Percentiles rank a stretch among this genome's conserved stretches.
These are phyloP conservation scores for Penicillium cataractarum DNA, from an alignment of 495 filamentous ascomycete species.

Conservation along the genomic window DNA sequence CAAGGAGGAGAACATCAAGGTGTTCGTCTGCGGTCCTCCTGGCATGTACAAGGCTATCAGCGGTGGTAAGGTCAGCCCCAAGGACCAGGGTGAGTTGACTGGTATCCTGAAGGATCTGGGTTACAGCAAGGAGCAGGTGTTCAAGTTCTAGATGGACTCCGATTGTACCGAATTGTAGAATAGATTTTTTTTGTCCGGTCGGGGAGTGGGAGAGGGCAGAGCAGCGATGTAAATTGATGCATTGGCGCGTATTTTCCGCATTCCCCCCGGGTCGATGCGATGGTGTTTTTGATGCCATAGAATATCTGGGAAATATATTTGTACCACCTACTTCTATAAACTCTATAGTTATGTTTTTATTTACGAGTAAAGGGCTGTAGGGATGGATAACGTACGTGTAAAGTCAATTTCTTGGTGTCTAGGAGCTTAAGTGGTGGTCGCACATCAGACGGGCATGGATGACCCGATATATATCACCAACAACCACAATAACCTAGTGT, in stretches of 20 bases:
- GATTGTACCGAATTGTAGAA: constrained; percentile 17
- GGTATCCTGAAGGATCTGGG: constrained; percentile 88
- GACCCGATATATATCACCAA: background rate
- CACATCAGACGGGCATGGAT: no score
- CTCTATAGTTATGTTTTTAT: background rate
- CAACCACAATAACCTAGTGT: no score
- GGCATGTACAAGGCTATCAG: constrained; percentile 92
- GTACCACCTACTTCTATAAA: background rate
- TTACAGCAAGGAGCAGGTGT: constrained; percentile 92
- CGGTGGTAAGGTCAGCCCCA: constrained; percentile 83
- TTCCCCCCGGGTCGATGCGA: constrained; percentile 1
- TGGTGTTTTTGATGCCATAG: constrained; percentile 4
- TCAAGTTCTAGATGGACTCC: constrained; percentile 76
- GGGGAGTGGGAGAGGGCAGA: background rate
- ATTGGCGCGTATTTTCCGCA: constrained; percentile 12
- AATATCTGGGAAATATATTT: constrained; percentile 13
- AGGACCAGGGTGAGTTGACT: constrained; percentile 87
- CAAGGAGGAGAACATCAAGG: constrained; percentile 85
- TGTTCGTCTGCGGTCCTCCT: constrained; percentile 90
- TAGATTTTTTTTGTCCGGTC: constrained; percentile 15
- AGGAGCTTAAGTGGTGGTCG: no score
- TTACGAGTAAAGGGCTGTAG: background rate
- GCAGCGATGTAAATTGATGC: constrained; percentile 24
- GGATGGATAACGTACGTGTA: no score
- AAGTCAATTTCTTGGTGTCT: no score